Base-by-base conservation (phyloP, 2,329 filamentous ascomycete species). In the Fusarium napiforme region DNA sequence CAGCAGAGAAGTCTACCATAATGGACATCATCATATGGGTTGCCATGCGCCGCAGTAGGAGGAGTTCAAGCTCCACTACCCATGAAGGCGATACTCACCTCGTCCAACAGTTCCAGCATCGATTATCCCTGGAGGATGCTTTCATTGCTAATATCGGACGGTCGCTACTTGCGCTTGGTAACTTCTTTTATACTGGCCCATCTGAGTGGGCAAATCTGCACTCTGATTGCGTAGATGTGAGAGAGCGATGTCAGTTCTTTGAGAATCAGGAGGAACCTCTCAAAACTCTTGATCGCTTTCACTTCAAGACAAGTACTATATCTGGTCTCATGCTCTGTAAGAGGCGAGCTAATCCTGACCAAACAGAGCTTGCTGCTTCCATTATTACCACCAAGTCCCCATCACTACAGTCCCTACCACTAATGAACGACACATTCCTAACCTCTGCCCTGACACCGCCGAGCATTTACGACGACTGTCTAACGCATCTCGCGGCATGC, bases 11-110 rank as follows among this genome's bases (percentile, higher is more conserved):
- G 32, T 26, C 42, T 3, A 34, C 42, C 9, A 68, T 68, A 12
- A 68, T 68, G 65, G 65, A 68, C 5, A 49, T 68, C 10, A 49
- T 68, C 1, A 32, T 68, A 4, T 68, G 65, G 65, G 65, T 68
- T 34, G 65, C 65, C 1, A 68, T 68, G 65, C 42, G 65, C 2
- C 56, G 65, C 23, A 68, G 65, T 1, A 40, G 65, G 26, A 39
- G 18, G n/a, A n/a, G 10, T 16, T 23, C 30, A 9, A 32, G 14
- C 7, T 52, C 56, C 2, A 21, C 40, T 0, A 14, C 5, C 2
- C 49, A 67, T 1, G 65, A 68, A 4, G 15, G 47, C 2, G 65
- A 68, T 26, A 19, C 39, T 8, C 56, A 68, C 9, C 32, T 68
- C 4, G 32, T 68, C 4, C 65, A 68, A 16, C 65, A 68, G 23